A percentile compares a stretch with the other conserved stretches of the same genome.
Evolutionary conservation across 208 protist species (phyloP).

Genomic region (Trypanosoma boissoni): DNA sequence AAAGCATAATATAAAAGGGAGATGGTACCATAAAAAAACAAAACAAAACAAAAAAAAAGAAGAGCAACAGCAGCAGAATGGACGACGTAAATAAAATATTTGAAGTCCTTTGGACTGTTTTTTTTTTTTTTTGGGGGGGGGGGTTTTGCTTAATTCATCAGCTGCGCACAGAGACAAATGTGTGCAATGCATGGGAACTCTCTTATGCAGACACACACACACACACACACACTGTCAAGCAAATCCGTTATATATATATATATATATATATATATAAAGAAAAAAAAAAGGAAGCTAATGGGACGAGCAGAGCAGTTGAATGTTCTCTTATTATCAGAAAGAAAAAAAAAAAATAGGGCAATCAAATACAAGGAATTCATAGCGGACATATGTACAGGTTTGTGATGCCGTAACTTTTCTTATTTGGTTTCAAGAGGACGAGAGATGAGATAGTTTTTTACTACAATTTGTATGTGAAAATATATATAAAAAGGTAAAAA

Average conservation of each 20-base stretch:
- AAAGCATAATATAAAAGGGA: neutral
- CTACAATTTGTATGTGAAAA: too few species aligned
- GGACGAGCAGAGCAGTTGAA: too few species aligned
- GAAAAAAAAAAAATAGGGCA: too few species aligned
- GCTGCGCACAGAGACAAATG: too few species aligned
- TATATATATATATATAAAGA: conserved; percentile 7
- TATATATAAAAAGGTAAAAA: conserved; percentile 8
- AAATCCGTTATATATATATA: neutral
- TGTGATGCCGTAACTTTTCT: neutral
- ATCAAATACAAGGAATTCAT: too few species aligned
- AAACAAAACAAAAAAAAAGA: neutral
- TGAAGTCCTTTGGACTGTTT: too few species aligned
- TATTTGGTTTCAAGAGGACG: neutral
- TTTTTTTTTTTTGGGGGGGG: too few species aligned
- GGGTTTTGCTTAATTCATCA: too few species aligned
- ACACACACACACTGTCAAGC: neutral
- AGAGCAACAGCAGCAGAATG: neutral
- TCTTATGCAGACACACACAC: neutral
- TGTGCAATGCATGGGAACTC: too few species aligned
- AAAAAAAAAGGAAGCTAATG: neutral
- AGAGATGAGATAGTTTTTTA: neutral
- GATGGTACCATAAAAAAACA: neutral
- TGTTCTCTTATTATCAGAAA: too few species aligned
- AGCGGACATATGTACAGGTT: too few species aligned
- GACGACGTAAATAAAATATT: too few species aligned